phyloP scores from a whole-genome alignment of 164 flowering plant genomes.

The Nymphaea colorata region DNA sequence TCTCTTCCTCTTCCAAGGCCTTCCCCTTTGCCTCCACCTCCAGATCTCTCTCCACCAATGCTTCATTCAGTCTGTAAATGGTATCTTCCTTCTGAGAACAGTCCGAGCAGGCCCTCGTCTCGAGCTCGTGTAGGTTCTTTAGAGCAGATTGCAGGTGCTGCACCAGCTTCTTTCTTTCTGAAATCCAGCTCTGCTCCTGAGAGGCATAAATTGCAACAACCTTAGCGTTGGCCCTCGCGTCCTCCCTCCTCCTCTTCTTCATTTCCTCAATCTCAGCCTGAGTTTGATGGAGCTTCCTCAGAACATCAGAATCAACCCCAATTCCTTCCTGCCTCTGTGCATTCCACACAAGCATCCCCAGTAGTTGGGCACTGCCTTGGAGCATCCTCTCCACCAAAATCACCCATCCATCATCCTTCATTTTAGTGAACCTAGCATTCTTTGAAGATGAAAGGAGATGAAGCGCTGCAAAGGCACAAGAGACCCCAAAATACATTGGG shows the following conservation, averaged over 20 bases:
- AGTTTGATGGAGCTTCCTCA: slow-evolving; percentile 38
- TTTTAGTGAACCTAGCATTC: slow-evolving; percentile 8
- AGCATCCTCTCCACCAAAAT: slow-evolving; percentile 44
- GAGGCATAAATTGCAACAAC: slow-evolving; percentile 74
- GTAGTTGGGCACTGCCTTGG: slow-evolving; percentile 57
- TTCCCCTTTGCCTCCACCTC: slow-evolving; percentile 36
- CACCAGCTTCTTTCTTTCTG: slow-evolving; percentile 54
- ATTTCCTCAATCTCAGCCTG: slow-evolving; percentile 47
- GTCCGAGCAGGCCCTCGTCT: slow-evolving; percentile 10
- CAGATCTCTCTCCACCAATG: slow-evolving; percentile 39
- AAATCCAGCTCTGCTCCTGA: slow-evolving; percentile 76
- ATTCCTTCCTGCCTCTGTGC: slow-evolving; percentile 28
- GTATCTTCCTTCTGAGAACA: slow-evolving; percentile 24
- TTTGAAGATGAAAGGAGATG: slow-evolving; percentile 20
- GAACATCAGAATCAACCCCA: slow-evolving; percentile 24
- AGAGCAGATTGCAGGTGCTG: slow-evolving; percentile 57
- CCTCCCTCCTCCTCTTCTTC: slow-evolving; percentile 63
- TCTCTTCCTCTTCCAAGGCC: slow-evolving; percentile 37
- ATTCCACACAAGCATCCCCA: slow-evolving; percentile 75
- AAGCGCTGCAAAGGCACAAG: slow-evolving; percentile 72
- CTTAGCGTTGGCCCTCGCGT: slow-evolving; percentile 88
- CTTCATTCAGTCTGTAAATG: slow-evolving; percentile 32
- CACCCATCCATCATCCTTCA: slow-evolving; percentile 27
- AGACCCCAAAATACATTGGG: slow-evolving; percentile 71
- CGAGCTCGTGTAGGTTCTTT: slow-evolving; percentile 34